Conservation (phyloP, 192 early-diverging fungal species). For the Coemansia sp. region DNA sequence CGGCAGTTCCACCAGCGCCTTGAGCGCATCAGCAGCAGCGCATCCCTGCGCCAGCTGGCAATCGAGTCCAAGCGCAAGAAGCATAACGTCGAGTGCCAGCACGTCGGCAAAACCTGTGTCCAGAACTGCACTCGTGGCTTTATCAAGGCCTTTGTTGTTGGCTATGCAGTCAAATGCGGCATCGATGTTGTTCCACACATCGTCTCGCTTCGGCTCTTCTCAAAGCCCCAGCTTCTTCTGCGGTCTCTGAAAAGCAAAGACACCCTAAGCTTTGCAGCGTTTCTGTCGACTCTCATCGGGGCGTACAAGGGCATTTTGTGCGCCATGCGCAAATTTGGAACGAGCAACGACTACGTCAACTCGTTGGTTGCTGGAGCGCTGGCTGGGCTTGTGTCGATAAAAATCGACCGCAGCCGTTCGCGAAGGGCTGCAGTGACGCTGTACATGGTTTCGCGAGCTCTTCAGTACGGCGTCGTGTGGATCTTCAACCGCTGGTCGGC, state of each 20-base stretch:
- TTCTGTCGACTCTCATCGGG: slow-evolving; percentile 63
- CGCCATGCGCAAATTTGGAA: slow-evolving; percentile 54
- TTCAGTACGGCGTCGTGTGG: slow-evolving; percentile 65
- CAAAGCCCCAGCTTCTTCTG: slow-evolving; percentile 29
- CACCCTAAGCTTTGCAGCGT: slow-evolving; percentile 66
- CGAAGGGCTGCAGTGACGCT: slow-evolving; percentile 64
- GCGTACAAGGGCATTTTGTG: slow-evolving; percentile 68
- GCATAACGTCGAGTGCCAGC: slow-evolving; percentile 48
- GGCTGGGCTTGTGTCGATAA: slow-evolving; percentile 60
- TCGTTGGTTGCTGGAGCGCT: slow-evolving; percentile 65
- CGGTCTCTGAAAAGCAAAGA: slow-evolving; percentile 50
- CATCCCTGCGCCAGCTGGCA: slow-evolving; percentile 31
- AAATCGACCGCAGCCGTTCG: slow-evolving; percentile 61
- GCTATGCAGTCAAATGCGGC: slow-evolving; percentile 61
- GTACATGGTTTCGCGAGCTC: slow-evolving; percentile 62
- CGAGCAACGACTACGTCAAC: slow-evolving; percentile 59
- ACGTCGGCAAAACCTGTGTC: slow-evolving; percentile 62
- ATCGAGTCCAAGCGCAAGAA: slow-evolving; percentile 33
- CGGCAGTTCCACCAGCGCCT: slow-evolving; percentile 65
- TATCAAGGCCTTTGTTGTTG: slow-evolving; percentile 62
- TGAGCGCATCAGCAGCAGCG: slow-evolving; percentile 62
- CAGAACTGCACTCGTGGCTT: slow-evolving; percentile 68
- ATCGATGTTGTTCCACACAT: slow-evolving; percentile 57
- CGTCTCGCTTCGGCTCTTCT: slow-evolving; percentile 57
- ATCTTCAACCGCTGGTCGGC: slow-evolving; percentile 61